phyloP scores from a whole-genome alignment of 2,329 filamentous ascomycete species.

The Xylaria polymorpha region DNA sequence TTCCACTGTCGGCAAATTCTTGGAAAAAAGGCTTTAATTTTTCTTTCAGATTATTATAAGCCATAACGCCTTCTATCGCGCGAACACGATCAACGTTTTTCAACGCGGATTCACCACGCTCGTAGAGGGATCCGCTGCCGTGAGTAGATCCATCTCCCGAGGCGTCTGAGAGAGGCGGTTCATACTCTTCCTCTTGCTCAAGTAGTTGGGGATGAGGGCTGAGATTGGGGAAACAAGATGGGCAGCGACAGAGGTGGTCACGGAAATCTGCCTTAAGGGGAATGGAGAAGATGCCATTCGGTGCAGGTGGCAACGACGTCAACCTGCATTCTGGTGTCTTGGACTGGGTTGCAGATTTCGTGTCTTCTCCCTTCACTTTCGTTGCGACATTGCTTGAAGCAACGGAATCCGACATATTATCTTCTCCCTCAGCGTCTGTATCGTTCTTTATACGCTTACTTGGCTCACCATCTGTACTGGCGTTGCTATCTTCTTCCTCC shows the following conservation, averaged over 20 bases:
- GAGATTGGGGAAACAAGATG: constrained; percentile 80
- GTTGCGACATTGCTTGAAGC: constrained; percentile 15
- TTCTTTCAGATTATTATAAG: constrained; percentile 95
- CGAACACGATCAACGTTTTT: constrained; percentile 91
- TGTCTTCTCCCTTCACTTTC: constrained; percentile 42
- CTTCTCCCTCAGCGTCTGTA: constrained; percentile 31
- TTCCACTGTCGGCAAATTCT: constrained; percentile 91
- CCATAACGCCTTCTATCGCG: constrained; percentile 97
- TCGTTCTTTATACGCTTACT: constrained; percentile 66
- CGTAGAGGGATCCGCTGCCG: constrained; percentile 84
- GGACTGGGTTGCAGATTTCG: constrained; percentile 36
- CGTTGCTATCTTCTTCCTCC: constrained; percentile 64
- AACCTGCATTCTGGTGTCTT: constrained; percentile 66
- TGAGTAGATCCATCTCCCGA: constrained; percentile 68
- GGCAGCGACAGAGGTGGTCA: constrained; percentile 82
- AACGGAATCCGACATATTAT: constrained; percentile 20
- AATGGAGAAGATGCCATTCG: constrained; percentile 75
- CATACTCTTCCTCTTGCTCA: constrained; percentile 94
- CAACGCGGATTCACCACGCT: constrained; percentile 91
- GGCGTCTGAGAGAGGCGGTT: constrained; percentile 82
- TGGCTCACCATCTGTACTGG: constrained; percentile 50
- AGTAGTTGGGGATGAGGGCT: constrained; percentile 81
- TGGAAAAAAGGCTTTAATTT: constrained; percentile 95
- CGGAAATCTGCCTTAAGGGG: constrained; percentile 87
- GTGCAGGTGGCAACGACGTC: constrained; percentile 65